Conservation (phyloP, 352 stramenopile genomes). For the Pythium periplocum region DNA sequence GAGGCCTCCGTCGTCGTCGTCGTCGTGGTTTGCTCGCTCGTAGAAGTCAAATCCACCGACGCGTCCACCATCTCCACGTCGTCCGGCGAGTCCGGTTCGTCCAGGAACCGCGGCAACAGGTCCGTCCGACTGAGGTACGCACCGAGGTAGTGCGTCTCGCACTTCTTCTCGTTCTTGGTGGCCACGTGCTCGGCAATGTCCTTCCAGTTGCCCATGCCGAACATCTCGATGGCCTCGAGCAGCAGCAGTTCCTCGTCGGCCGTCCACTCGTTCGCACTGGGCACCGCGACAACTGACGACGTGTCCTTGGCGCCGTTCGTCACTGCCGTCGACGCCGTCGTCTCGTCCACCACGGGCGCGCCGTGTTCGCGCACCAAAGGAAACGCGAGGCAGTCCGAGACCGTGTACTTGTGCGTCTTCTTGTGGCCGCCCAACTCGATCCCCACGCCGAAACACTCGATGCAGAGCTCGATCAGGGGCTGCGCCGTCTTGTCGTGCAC, state of each 20-base stretch:
- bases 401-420: slow-evolving; percentile 73
- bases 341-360: neutral
- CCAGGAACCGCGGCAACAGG: slow-evolving; percentile 59
- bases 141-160: slow-evolving; percentile 85
- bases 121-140: slow-evolving; percentile 65
- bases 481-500: slow-evolving; percentile 21
- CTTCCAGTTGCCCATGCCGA: slow-evolving; percentile 97
- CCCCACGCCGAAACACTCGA: slow-evolving; percentile 93
- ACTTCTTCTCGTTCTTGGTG: slow-evolving; percentile 86
- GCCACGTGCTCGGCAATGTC: slow-evolving; percentile 86
- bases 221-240: slow-evolving; percentile 94
- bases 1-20: slow-evolving; percentile 9
- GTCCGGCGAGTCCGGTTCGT: slow-evolving; percentile 30
- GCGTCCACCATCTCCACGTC: slow-evolving; percentile 7
- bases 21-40: slow-evolving; percentile 11
- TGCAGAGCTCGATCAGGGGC: slow-evolving; percentile 85
- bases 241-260: slow-evolving; percentile 94
- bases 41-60: neutral
- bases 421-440: slow-evolving; percentile 76
- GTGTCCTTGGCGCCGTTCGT: slow-evolving; percentile 3
- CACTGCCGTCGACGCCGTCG: slow-evolving; percentile 1
- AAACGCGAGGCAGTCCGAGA: slow-evolving; percentile 82
- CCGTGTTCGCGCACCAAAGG: slow-evolving; percentile 52
- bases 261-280: slow-evolving; percentile 72
- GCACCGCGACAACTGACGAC: neutral